Percentiles rank a stretch among this genome's conserved stretches.
phyloP scores from a whole-genome alignment of 768 basidiomycete genomes.

The Leccinum subgranulosum region DNA sequence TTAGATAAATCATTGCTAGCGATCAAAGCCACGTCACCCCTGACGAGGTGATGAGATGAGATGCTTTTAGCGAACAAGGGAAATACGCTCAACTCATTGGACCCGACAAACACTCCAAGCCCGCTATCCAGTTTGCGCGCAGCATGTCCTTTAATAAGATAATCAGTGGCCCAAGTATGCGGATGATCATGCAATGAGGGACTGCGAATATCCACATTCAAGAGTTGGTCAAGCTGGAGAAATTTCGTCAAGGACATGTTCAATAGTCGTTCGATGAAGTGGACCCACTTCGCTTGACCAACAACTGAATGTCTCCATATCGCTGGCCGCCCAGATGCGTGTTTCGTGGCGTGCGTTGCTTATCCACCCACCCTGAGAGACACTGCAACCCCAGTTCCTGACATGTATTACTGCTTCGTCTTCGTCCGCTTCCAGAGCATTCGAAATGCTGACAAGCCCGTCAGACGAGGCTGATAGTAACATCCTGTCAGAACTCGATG shows the following conservation, averaged over 20 bases:
- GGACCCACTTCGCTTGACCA: slow-evolving; percentile 70
- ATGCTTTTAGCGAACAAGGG: background rate
- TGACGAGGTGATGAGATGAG: slow-evolving; percentile 20
- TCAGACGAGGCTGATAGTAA: slow-evolving; percentile 85
- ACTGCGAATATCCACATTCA: slow-evolving; percentile 59
- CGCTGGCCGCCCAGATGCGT: slow-evolving; percentile 79
- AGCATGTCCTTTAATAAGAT: slow-evolving; percentile 56
- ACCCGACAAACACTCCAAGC: slow-evolving; percentile 63
- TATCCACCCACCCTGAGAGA: slow-evolving; percentile 76
- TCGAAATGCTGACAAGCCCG: slow-evolving; percentile 72
- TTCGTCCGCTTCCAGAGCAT: slow-evolving; percentile 75
- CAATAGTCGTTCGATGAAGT: background rate
- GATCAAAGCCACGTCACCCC: slow-evolving; percentile 58
- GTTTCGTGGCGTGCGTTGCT: slow-evolving; percentile 29
- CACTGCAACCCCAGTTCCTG: slow-evolving; percentile 82
- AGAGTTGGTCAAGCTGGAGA: slow-evolving; percentile 54
- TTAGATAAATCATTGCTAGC: slow-evolving; percentile 41
- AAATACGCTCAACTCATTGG: slow-evolving; percentile 56
- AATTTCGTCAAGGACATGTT: background rate
- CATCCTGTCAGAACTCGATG: slow-evolving; percentile 38
- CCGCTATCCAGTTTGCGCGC: slow-evolving; percentile 16
- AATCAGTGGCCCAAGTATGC: slow-evolving; percentile 76
- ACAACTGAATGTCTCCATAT: slow-evolving; percentile 91
- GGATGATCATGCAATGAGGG: slow-evolving; percentile 57
- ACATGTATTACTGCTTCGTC: slow-evolving; percentile 81